Base-by-base conservation (phyloP, 495 filamentous ascomycete species). In the Staphylotrichum longicolle region DNA sequence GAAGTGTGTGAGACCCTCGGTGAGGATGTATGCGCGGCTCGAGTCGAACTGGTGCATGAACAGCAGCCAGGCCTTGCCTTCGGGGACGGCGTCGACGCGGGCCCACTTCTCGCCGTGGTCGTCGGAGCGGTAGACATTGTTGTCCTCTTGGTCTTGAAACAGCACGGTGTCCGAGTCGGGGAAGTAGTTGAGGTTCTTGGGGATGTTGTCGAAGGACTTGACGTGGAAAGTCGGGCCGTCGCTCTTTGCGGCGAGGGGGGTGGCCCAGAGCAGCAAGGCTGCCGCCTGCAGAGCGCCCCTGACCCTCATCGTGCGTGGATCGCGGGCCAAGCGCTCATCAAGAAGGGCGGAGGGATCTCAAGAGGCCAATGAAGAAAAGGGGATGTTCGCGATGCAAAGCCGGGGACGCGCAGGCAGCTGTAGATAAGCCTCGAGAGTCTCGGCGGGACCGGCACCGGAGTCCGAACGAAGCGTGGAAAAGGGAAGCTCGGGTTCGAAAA, bases 41-140 rank as follows among this genome's bases (percentile, higher is more conserved):
- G 85, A 78, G 70, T 97, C 87, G 70, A 83, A 89, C 12, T 88
- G 86, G 75, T 97, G 93, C 74, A 85, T 82, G 58, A 79, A 69
- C 37, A 97, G 77, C 53, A 82, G 76, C 44, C 76, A 68, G 34
- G 83, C 82, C 54, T 84, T 74, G 30, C 85, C 86, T 42, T 87
- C 78, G 40, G 86, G 83, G 8, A 90, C 80, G 33, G 79, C 84
- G 20, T 87, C 75, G 49, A 91, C 77, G 42, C 77, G 73, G 5
- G 81, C 72, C 93, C 93, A 98, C 44, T 73, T 80, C 50, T 80
- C 80, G 55, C 94, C 94, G 5, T 88, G 90, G 74, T 96, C 86
- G 49, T 80, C 79, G 42, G 93, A 95, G 48, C 88, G 83, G 60
- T 85, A 86, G 30, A 93, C 76, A 45, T 81, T 83, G 40, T 80